A percentile compares a stretch with the other conserved stretches of the same genome.
phyloP scores from a whole-genome alignment of 345 rosid species.

The Rhodomyrtus tomentosa region DNA sequence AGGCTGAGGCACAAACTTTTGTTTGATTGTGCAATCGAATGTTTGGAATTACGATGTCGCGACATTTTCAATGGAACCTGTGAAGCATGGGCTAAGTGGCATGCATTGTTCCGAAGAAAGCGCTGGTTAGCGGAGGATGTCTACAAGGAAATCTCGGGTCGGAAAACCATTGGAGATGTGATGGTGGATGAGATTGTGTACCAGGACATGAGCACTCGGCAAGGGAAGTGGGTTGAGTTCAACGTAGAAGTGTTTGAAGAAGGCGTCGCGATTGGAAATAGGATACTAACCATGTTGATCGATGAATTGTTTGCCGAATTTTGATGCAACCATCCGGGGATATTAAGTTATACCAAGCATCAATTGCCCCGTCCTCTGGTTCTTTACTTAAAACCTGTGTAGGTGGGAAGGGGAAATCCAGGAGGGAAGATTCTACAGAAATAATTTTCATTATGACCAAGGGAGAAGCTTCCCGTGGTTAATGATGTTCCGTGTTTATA shows the following conservation, averaged over 20 bases:
- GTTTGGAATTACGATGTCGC: constrained; percentile 22
- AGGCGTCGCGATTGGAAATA: constrained; percentile 49
- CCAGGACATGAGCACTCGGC: constrained; percentile 49
- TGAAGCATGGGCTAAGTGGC: constrained; percentile 28
- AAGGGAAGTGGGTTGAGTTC: constrained; percentile 73
- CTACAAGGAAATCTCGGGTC: constrained; percentile 33
- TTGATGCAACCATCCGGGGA: not conserved
- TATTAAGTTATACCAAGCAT: not conserved
- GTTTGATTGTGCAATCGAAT: constrained; percentile 48
- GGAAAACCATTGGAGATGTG: constrained; percentile 48
- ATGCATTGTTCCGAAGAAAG: constrained; percentile 18
- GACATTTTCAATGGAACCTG: constrained; percentile 32
- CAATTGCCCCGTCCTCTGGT: not conserved
- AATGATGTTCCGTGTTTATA: not conserved
- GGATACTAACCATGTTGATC: constrained; percentile 45
- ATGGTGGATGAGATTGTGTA: constrained; percentile 83
- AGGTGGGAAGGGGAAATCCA: not conserved
- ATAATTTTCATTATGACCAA: not conserved
- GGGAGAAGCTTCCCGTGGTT: not conserved
- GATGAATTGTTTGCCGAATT: constrained; percentile 66
- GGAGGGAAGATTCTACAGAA: not conserved
- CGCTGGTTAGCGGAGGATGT: constrained; percentile 53
- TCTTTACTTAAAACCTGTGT: not conserved
- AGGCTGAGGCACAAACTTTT: constrained; percentile 38
- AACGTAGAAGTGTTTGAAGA: constrained; percentile 52